Evolutionary conservation across 2,329 filamentous ascomycete species (phyloP).

Genomic region (Botrytis pseudocinerea): DNA sequence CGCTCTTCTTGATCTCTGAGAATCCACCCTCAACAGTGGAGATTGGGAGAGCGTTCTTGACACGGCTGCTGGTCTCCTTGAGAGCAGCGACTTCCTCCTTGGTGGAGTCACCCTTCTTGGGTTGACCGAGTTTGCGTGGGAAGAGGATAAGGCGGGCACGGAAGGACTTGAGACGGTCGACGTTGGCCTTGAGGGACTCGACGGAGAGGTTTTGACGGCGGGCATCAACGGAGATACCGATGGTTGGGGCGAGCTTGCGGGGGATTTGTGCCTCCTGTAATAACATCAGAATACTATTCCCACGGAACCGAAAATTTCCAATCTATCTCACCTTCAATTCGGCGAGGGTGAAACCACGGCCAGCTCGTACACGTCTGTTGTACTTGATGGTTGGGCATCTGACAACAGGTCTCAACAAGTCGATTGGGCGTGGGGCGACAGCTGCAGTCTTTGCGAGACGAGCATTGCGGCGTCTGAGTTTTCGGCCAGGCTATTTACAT

Average conservation of each 20-base stretch:
- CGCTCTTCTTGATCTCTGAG: slow-evolving; percentile 77
- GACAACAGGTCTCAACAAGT: slow-evolving; percentile 94
- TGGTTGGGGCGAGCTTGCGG: slow-evolving; percentile 89
- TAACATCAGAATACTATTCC: slow-evolving; percentile 30
- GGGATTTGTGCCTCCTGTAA: slow-evolving; percentile 91
- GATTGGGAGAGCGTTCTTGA: slow-evolving; percentile 70
- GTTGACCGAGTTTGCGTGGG: slow-evolving; percentile 89
- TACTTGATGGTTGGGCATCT: slow-evolving; percentile 98
- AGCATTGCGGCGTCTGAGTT: slow-evolving; percentile 86
- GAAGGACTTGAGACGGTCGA: slow-evolving; percentile 98
- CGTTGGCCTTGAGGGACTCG: slow-evolving; percentile 92
- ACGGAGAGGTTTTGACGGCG: slow-evolving; percentile 97
- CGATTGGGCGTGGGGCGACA: slow-evolving; percentile 93
- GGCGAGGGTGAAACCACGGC: slow-evolving; percentile 94
- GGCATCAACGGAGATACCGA: slow-evolving; percentile 95
- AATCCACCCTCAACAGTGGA: slow-evolving; percentile 64
- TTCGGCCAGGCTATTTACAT: slow-evolving; percentile 79
- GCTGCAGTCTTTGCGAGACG: slow-evolving; percentile 93
- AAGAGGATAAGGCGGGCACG: slow-evolving; percentile 94
- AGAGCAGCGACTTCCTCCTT: slow-evolving; percentile 71
- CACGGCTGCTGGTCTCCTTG: slow-evolving; percentile 61
- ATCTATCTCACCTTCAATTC: slow-evolving; percentile 84
- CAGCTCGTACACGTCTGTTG: slow-evolving; percentile 95
- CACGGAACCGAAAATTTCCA: slow-evolving; percentile 4
- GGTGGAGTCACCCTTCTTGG: slow-evolving; percentile 88